Conservation (phyloP, 371 early-diverging fungal genomes). For the Lichtheimia hyalospora region DNA sequence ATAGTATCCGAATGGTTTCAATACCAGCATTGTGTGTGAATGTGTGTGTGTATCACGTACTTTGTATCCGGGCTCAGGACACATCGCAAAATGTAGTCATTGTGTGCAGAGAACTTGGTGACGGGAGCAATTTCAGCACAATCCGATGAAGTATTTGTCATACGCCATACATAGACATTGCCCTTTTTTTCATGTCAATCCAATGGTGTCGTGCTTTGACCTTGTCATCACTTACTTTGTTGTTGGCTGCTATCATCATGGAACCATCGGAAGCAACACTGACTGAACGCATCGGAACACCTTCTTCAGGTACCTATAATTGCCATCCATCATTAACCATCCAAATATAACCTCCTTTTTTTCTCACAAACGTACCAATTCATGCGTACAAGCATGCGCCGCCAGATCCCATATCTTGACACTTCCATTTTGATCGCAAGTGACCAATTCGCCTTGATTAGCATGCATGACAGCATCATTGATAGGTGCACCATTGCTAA, state of each 20-base stretch:
- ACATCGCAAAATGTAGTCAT: slow-evolving; percentile 80
- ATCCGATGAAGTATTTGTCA: slow-evolving; percentile 55
- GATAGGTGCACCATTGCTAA: slow-evolving; percentile 87
- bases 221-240: slow-evolving; percentile 55
- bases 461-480: slow-evolving; percentile 96
- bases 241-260: slow-evolving; percentile 88
- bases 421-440: slow-evolving; percentile 92
- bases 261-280: slow-evolving; percentile 90
- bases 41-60: slow-evolving; percentile 27
- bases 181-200: slow-evolving; percentile 45
- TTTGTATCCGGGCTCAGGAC: slow-evolving; percentile 83
- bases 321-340: neutral
- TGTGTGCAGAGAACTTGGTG: slow-evolving; percentile 77
- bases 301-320: slow-evolving; percentile 81
- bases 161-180: slow-evolving; percentile 84
- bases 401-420: slow-evolving; percentile 93
- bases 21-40: neutral
- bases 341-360: neutral
- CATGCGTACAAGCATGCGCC: slow-evolving; percentile 88
- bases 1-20: neutral
- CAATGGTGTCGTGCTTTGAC: neutral
- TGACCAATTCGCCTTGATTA: slow-evolving; percentile 90
- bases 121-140: slow-evolving; percentile 72
- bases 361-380: slow-evolving; percentile 57
- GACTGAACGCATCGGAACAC: slow-evolving; percentile 85